phyloP scores from a whole-genome alignment of 441 rosid species.

The Erysimum pusillum region DNA sequence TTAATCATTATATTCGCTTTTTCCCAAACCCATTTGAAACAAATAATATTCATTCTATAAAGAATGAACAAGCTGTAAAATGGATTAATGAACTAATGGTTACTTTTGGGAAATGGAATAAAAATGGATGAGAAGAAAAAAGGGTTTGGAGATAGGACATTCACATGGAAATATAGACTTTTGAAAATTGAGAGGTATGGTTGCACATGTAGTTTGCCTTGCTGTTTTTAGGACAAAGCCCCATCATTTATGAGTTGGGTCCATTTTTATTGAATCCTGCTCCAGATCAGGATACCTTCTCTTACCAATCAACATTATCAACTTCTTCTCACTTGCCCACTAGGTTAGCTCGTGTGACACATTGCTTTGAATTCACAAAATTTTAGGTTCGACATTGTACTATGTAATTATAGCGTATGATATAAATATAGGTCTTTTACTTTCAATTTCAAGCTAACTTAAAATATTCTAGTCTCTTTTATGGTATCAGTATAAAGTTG shows the following conservation, averaged over 20 bases:
- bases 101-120: conserved; percentile 21
- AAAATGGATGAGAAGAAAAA: conserved; percentile 15
- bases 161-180: conserved; percentile 30
- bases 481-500: background rate
- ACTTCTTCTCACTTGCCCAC: conserved; percentile 36
- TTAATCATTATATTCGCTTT: conserved; percentile 9
- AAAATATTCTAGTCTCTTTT: background rate
- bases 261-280: conserved; percentile 36
- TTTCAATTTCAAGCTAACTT: background rate
- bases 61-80: conserved; percentile 39
- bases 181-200: conserved; percentile 41
- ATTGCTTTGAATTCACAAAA: conserved; percentile 17
- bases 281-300: conserved; percentile 47
- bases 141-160: conserved; percentile 45
- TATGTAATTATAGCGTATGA: conserved; percentile 1
- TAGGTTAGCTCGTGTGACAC: conserved; percentile 30
- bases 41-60: background rate
- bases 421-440: background rate
- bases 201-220: conserved; percentile 49
- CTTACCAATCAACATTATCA: conserved; percentile 28
- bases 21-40: conserved; percentile 12
- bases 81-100: conserved; percentile 17
- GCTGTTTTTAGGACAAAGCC: conserved; percentile 44
- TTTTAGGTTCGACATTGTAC: conserved; percentile 7
- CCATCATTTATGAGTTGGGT: conserved; percentile 44